Conservation (phyloP, 2,329 filamentous ascomycete species). For the Exophiala spinifera region DNA sequence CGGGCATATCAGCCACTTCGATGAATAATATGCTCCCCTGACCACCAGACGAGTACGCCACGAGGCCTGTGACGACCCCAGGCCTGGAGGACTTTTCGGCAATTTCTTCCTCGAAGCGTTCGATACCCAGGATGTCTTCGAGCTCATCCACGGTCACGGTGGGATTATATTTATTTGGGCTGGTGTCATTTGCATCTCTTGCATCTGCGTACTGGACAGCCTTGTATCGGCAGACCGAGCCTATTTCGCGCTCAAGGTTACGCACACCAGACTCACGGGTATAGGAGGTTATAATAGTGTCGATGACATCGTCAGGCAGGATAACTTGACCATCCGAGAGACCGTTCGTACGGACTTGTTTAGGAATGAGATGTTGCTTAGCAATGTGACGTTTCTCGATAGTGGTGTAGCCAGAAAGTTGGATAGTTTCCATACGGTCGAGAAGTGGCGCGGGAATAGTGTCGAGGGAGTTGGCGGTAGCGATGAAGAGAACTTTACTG, state of each 20-base stretch:
- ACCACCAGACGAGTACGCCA: conserved; percentile 88
- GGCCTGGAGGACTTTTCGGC: conserved; percentile 78
- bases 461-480: conserved; percentile 90
- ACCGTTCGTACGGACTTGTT: conserved; percentile 89
- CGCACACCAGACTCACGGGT: conserved; percentile 95
- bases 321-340: conserved; percentile 70
- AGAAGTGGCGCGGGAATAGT: conserved; percentile 92
- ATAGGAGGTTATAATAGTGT: conserved; percentile 94
- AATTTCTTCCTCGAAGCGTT: conserved; percentile 93
- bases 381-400: conserved; percentile 97
- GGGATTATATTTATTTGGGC: conserved; percentile 64
- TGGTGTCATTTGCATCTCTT: conserved; percentile 57
- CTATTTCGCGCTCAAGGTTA: conserved; percentile 92
- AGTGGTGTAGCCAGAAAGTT: conserved; percentile 91
- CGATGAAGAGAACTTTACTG: conserved; percentile 95
- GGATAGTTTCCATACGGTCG: conserved; percentile 95
- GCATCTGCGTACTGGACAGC: conserved; percentile 93
- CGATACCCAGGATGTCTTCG: conserved; percentile 86
- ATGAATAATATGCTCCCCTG: conserved; percentile 98
- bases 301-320: conserved; percentile 78
- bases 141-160: conserved; percentile 74
- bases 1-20: conserved; percentile 96
- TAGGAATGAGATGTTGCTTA: conserved; percentile 87
- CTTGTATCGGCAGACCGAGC: conserved; percentile 89
- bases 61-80: conserved; percentile 91